Evolutionary conservation across 805 yeast species (phyloP).

Genomic region (Saturnispora bothae): DNA sequence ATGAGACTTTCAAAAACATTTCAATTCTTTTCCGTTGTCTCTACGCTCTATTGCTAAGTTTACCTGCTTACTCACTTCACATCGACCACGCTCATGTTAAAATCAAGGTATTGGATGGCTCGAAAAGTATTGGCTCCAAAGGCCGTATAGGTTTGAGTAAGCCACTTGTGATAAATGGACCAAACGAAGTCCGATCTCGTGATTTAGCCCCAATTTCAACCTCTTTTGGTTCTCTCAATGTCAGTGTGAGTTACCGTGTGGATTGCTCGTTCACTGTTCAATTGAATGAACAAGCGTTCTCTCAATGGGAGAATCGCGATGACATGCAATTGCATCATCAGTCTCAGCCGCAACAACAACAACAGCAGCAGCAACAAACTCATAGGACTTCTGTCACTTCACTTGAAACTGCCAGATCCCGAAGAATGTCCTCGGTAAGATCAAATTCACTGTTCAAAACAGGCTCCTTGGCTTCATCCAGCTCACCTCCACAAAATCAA

Average conservation of each 20-base stretch:
- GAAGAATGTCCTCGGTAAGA: conserved; percentile 25
- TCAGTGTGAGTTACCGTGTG: conserved; percentile 71
- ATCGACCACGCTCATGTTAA: conserved; percentile 30
- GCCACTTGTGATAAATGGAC: conserved; percentile 30
- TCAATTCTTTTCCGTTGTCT: conserved; percentile 65
- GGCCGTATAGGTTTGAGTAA: conserved; percentile 82
- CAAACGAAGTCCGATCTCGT: conserved; percentile 33
- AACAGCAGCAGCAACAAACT: conserved; percentile 6
- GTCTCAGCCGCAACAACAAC: not conserved
- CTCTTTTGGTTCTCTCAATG: conserved; percentile 58
- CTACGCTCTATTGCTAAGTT: conserved; percentile 50
- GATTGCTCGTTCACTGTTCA: conserved; percentile 58
- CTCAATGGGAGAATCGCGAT: not conserved
- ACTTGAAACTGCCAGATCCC: conserved; percentile 16
- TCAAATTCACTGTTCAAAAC: conserved; percentile 52
- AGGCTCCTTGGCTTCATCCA: conserved; percentile 41
- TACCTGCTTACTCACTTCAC: conserved; percentile 59
- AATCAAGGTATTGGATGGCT: conserved; percentile 63
- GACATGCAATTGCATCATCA: conserved; percentile 7
- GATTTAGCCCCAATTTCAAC: conserved; percentile 64
- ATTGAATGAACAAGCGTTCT: conserved; percentile 45
- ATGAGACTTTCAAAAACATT: conserved; percentile 65
- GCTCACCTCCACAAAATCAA: conserved; percentile 20
- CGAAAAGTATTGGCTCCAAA: conserved; percentile 64
- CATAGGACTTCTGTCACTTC: conserved; percentile 20